Percentiles rank a stretch among this genome's conserved stretches.
phyloP scores from a whole-genome alignment of 371 early-diverging fungal species.

The Cokeromyces recurvatus region DNA sequence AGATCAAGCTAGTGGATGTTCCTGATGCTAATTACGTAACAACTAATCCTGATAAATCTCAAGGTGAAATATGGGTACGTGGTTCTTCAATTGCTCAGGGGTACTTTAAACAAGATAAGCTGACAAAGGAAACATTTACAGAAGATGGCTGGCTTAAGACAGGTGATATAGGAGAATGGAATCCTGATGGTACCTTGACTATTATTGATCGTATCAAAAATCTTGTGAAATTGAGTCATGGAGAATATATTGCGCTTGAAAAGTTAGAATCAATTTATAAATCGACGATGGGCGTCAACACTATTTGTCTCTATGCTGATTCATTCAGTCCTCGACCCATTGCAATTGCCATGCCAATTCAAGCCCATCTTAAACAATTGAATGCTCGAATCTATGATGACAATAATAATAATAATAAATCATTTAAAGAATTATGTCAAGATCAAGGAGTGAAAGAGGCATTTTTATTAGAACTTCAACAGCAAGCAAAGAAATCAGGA shows the following conservation, averaged over 20 bases:
- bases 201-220: conserved; percentile 79
- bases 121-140: conserved; percentile 63
- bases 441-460: conserved; percentile 10
- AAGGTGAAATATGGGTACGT: conserved; percentile 81
- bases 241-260: conserved; percentile 97
- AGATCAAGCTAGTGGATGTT: conserved; percentile 84
- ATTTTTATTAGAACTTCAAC: conserved; percentile 14
- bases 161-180: conserved; percentile 83
- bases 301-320: conserved; percentile 82
- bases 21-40: conserved; percentile 72
- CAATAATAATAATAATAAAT: conserved; percentile 1
- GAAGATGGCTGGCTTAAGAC: conserved; percentile 84
- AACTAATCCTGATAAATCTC: conserved; percentile 57
- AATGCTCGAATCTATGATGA: conserved; percentile 20
- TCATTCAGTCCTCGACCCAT: conserved; percentile 57
- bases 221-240: conserved; percentile 70
- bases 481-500: conserved; percentile 46
- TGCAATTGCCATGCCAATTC: conserved; percentile 63
- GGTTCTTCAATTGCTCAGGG: conserved; percentile 63
- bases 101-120: conserved; percentile 65
- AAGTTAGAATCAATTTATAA: conserved; percentile 91
- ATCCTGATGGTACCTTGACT: conserved; percentile 52
- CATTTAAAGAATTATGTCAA: conserved; percentile 14
- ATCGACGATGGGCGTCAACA: conserved; percentile 61
- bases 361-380: conserved; percentile 25